Percentiles rank a stretch among this genome's conserved stretches.
Evolutionary conservation across 495 filamentous ascomycete species (phyloP).

Genomic region (Neurospora discreta): DNA sequence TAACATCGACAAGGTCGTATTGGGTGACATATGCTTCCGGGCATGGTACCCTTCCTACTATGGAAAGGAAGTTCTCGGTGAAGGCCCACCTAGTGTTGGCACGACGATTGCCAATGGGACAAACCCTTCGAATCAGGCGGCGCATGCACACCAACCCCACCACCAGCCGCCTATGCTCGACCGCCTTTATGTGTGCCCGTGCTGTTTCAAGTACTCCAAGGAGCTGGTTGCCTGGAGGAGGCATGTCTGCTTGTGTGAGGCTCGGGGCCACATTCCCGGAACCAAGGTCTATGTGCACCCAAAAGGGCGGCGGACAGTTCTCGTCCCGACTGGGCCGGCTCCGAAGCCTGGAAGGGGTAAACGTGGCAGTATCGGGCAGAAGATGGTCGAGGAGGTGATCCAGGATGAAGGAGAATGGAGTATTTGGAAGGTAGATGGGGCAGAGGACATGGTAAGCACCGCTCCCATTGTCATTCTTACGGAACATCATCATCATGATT

Average conservation of each 20-base stretch:
- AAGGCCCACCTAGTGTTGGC: conserved; percentile 8
- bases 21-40: conserved; percentile 62
- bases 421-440: conserved; percentile 88
- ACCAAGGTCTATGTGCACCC: conserved; percentile 40
- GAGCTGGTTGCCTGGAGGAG: conserved; percentile 49
- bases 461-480: not conserved
- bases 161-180: conserved; percentile 33
- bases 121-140: conserved; percentile 3
- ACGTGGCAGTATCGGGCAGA: conserved; percentile 21
- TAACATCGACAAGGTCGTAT: conserved; percentile 63
- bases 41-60: conserved; percentile 73
- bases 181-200: conserved; percentile 75
- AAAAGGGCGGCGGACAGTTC: conserved; percentile 25
- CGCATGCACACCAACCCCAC: not conserved
- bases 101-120: conserved; percentile 12
- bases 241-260: conserved; percentile 34
- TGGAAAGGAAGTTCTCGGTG: conserved; percentile 59
- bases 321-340: conserved; percentile 12
- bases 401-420: conserved; percentile 43
- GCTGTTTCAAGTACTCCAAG: conserved; percentile 85
- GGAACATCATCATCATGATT: too few relatives aligned
- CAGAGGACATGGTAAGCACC: conserved; percentile 54
- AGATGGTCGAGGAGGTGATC: conserved; percentile 51
- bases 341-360: conserved; percentile 34
- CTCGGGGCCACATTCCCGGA: conserved; percentile 27